A percentile compares a stretch with the other conserved stretches of the same genome.
Conservation (phyloP, 495 filamentous ascomycete genomes). For the Neurospora sp. region DNA sequence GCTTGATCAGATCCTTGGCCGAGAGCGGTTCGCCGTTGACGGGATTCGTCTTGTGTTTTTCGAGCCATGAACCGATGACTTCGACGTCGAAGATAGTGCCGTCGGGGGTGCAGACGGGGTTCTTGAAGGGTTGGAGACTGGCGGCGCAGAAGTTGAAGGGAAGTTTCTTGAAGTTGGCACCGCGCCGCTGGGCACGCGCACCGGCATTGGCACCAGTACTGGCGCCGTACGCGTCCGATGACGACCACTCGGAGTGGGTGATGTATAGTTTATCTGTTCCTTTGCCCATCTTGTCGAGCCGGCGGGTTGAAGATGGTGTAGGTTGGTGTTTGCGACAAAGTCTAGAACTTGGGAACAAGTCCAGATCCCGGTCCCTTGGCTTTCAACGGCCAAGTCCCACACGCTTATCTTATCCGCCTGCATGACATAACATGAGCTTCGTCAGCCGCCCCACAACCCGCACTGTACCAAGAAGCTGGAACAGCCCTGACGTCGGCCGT, state of each 20-base stretch:
- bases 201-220: constrained; percentile 61
- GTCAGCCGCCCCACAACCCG: neutral
- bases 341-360: neutral
- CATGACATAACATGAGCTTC: neutral
- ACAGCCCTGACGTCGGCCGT: neutral
- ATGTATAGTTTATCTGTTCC: constrained; percentile 76
- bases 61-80: constrained; percentile 84
- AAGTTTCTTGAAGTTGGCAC: constrained; percentile 73
- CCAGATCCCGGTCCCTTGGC: neutral
- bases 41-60: constrained; percentile 84
- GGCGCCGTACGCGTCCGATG: constrained; percentile 72
- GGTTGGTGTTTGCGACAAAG: neutral
- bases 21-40: constrained; percentile 72
- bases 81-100: constrained; percentile 82
- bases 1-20: constrained; percentile 74
- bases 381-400: neutral
- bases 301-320: neutral
- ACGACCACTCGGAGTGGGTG: constrained; percentile 95
- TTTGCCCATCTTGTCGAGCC: constrained; percentile 31
- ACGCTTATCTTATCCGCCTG: neutral
- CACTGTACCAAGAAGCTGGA: neutral
- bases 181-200: constrained; percentile 34
- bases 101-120: constrained; percentile 70
- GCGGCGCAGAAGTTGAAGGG: constrained; percentile 98
- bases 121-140: constrained; percentile 81